Percentiles rank a stretch among this genome's conserved stretches.
Evolutionary conservation across 139 green algal genomes (phyloP).

Genomic region (Tetraselmis chui): DNA sequence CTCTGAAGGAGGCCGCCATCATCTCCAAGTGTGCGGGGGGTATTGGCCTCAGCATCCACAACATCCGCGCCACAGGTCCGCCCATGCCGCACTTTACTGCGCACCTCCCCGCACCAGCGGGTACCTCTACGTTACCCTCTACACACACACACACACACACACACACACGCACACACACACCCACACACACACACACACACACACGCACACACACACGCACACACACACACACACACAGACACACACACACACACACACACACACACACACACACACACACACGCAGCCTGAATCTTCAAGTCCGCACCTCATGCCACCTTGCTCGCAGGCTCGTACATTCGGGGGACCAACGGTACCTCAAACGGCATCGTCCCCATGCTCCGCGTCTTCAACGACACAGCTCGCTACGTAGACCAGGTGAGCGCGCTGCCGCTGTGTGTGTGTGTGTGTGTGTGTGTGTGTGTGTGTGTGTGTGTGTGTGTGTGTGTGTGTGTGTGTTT

Average conservation of each 20-base stretch:
- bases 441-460: no score
- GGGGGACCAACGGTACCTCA: conserved; percentile 94
- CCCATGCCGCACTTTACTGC: not conserved
- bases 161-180: no score
- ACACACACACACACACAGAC: no score
- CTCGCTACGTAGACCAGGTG: conserved; percentile 74
- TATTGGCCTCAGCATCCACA: conserved; percentile 95
- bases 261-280: no score
- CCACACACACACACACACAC: not conserved
- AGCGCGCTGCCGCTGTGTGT: no score
- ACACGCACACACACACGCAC: no score
- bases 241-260: not conserved
- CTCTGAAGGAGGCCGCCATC: conserved; percentile 96
- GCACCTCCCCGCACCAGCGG: not conserved
- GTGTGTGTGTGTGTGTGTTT: no score
- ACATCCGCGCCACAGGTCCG: conserved; percentile 67
- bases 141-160: no score
- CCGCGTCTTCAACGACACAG: conserved; percentile 98
- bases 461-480: no score
- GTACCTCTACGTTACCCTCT: no score
- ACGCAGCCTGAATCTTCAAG: no score
- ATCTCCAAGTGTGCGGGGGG: conserved; percentile 94
- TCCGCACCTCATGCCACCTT: no score
- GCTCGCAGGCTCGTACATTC: conserved; percentile 92
- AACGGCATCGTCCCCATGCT: conserved; percentile 99